Percentiles rank a stretch among this genome's conserved stretches.
Conservation (phyloP, 1,139 yeast species). For the Sugiyamaella xylanicola region DNA sequence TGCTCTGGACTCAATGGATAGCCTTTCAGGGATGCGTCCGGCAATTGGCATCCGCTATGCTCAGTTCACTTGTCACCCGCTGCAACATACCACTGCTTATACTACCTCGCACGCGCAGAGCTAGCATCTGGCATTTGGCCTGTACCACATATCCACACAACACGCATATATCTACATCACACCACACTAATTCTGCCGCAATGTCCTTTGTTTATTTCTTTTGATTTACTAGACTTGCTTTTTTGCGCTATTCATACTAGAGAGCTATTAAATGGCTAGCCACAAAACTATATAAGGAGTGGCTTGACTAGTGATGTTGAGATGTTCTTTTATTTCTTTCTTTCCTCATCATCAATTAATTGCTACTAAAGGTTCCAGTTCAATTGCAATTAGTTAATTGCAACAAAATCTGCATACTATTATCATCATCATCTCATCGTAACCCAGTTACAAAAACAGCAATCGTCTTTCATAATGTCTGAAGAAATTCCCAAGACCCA, state of each 20-base stretch:
- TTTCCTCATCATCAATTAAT: not conserved
- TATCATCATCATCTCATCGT: not conserved
- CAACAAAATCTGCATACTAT: not conserved
- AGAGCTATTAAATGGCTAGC: not conserved
- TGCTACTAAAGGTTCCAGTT: not conserved
- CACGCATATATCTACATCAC: not conserved
- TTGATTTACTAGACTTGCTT: not conserved
- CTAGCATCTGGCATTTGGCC: too few species aligned
- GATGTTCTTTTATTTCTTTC: not conserved
- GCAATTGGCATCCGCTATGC: too few species aligned
- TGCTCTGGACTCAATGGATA: too few species aligned
- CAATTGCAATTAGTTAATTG: not conserved
- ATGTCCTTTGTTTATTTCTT: not conserved
- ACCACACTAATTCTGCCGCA: not conserved
- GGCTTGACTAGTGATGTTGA: not conserved
- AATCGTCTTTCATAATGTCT: slow-evolving; percentile 29
- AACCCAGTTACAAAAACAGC: too few species aligned
- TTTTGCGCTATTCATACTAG: not conserved
- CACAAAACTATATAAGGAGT: not conserved
- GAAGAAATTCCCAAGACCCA: slow-evolving; percentile 58
- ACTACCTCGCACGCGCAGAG: too few species aligned
- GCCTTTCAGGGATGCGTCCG: too few species aligned
- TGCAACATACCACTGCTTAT: not conserved
- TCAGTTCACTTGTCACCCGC: too few species aligned
- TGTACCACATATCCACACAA: too few species aligned